Percentiles rank a stretch among this genome's conserved stretches.
These are phyloP conservation scores for Geotrichum carabidarum DNA, from an alignment of 1,139 yeast species.

Conservation along the genomic window DNA sequence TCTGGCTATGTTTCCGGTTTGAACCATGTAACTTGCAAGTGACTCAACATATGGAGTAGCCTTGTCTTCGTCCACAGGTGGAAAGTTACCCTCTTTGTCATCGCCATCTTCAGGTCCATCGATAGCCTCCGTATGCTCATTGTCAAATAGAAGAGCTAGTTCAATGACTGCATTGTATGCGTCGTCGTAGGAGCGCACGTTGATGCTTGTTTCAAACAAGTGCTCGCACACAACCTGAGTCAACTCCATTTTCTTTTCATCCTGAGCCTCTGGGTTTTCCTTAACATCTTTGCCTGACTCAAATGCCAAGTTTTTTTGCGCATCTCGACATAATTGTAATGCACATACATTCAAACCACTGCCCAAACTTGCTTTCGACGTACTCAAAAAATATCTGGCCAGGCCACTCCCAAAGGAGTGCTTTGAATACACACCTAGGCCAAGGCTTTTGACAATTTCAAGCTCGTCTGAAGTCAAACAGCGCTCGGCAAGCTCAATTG, in stretches of 20 bases:
- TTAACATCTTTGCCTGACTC: background rate
- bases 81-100: background rate
- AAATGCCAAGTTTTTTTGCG: conserved; percentile 13
- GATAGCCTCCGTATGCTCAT: conserved; percentile 7
- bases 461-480: conserved; percentile 14
- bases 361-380: conserved; percentile 21
- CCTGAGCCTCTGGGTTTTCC: background rate
- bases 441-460: conserved; percentile 15
- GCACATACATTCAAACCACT: conserved; percentile 46
- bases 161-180: conserved; percentile 35
- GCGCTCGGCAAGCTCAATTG: conserved; percentile 20
- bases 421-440: conserved; percentile 2
- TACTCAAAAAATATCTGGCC: conserved; percentile 18
- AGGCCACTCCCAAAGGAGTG: conserved; percentile 21
- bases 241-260: background rate
- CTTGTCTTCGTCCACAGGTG: conserved; percentile 1
- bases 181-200: conserved; percentile 26
- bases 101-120: conserved; percentile 14
- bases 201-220: conserved; percentile 28
- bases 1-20: conserved; percentile 25
- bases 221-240: conserved; percentile 17
- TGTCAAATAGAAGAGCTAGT: conserved; percentile 18
- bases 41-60: conserved; percentile 20
- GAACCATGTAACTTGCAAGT: conserved; percentile 26
- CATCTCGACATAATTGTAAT: conserved; percentile 19